Conservation (phyloP, 1,284 basidiomycete genomes). For the Golubevia pallescens region DNA sequence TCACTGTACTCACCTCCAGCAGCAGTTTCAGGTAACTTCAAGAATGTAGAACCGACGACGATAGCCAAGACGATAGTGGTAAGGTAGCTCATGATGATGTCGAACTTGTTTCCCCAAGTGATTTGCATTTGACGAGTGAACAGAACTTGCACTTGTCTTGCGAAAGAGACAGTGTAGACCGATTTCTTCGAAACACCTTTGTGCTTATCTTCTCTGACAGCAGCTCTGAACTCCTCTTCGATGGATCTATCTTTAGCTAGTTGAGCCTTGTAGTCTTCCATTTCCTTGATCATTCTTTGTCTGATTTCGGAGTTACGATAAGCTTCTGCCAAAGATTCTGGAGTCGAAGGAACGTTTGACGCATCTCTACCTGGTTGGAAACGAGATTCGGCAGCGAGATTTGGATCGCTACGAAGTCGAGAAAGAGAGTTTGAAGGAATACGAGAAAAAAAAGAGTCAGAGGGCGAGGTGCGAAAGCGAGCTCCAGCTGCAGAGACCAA, state of each 20-base stretch:
- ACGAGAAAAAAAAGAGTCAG: slow-evolving; percentile 15
- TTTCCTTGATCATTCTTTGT: slow-evolving; percentile 68
- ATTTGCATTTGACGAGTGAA: slow-evolving; percentile 78
- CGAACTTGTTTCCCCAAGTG: slow-evolving; percentile 81
- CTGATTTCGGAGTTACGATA: slow-evolving; percentile 72
- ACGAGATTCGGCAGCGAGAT: slow-evolving; percentile 73
- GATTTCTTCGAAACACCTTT: slow-evolving; percentile 81
- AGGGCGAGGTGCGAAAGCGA: background rate
- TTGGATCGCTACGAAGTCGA: slow-evolving; percentile 73
- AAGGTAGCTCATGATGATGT: slow-evolving; percentile 68
- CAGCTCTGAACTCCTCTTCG: slow-evolving; percentile 78
- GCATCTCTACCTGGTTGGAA: slow-evolving; percentile 76
- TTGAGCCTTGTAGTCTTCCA: slow-evolving; percentile 73
- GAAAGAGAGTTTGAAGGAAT: slow-evolving; percentile 22
- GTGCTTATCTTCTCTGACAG: slow-evolving; percentile 81
- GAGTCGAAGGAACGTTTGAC: slow-evolving; percentile 74
- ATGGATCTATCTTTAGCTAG: slow-evolving; percentile 72
- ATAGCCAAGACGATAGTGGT: slow-evolving; percentile 45
- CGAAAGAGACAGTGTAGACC: slow-evolving; percentile 83
- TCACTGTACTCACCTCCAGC: slow-evolving; percentile 18
- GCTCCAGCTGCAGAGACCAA: slow-evolving; percentile 9
- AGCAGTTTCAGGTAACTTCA: slow-evolving; percentile 33
- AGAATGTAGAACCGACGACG: slow-evolving; percentile 47
- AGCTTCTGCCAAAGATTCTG: slow-evolving; percentile 75
- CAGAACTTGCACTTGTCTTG: slow-evolving; percentile 75